Conservation (phyloP, 169 alveolate species). For the Perkinsus chesapeaki region DNA sequence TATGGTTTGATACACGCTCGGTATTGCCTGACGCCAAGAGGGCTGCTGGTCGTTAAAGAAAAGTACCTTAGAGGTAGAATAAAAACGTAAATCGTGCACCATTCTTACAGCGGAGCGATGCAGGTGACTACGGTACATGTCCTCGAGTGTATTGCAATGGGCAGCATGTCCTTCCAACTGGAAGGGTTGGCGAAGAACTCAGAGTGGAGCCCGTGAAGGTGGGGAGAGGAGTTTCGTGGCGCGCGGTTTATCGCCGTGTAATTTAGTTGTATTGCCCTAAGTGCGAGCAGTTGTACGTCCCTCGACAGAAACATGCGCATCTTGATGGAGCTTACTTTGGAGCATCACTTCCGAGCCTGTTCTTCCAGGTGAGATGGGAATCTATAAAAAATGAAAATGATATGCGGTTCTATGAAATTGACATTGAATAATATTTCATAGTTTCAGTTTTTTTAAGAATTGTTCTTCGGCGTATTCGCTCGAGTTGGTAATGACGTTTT, state of each 20-base stretch:
- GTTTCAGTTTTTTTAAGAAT: no score
- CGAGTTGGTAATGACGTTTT: no score
- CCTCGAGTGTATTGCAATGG: constrained; percentile 69
- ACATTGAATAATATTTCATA: no score
- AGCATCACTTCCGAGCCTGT: constrained; percentile 56
- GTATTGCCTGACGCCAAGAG: constrained; percentile 55
- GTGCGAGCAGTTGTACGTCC: constrained; percentile 71
- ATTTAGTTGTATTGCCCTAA: constrained; percentile 61
- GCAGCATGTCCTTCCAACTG: constrained; percentile 63
- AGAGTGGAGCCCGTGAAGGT: constrained; percentile 61
- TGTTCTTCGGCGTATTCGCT: no score
- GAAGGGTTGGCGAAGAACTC: constrained; percentile 54
- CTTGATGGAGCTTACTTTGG: constrained; percentile 78
- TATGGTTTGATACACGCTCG: constrained; percentile 73
- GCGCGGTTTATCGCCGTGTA: constrained; percentile 40
- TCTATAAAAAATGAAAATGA: no score
- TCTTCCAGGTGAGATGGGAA: constrained; percentile 11
- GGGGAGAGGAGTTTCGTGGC: constrained; percentile 12
- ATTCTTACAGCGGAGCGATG: constrained; percentile 17
- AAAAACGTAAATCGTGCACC: no score
- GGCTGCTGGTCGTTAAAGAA: constrained; percentile 51
- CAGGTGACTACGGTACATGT: constrained; percentile 56
- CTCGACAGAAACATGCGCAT: constrained; percentile 49
- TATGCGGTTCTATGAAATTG: no score
- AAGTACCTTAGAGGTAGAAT: constrained; percentile 43